Percentiles rank a stretch among this genome's conserved stretches.
These are phyloP conservation scores for Papiliotrema flavescens DNA, from an alignment of 1,284 basidiomycete genomes.

Conservation along the genomic window DNA sequence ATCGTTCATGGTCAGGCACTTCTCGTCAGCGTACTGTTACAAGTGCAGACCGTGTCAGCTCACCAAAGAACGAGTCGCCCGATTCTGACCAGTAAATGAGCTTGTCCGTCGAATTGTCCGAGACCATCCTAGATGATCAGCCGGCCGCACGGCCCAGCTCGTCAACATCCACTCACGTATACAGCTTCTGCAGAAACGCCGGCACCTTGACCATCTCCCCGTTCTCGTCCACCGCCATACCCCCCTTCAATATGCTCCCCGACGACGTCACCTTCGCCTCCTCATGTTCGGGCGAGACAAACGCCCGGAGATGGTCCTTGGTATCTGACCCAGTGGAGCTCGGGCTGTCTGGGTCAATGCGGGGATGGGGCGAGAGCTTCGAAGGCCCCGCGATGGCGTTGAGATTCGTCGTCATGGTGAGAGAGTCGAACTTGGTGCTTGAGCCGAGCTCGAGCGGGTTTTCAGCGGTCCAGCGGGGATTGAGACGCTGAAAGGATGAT, in stretches of 20 bases:
- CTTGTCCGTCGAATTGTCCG: conserved; percentile 73
- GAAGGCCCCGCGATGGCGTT: conserved; percentile 41
- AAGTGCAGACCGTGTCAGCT: conserved; percentile 26
- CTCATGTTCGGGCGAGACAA: too few relatives aligned
- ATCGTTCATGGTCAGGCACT: conserved; percentile 92
- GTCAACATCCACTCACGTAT: conserved; percentile 59
- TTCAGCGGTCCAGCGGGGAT: not conserved
- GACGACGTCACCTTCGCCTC: too few relatives aligned
- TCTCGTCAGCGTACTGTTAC: conserved; percentile 1
- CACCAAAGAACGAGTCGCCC: conserved; percentile 87
- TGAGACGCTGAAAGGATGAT: not conserved
- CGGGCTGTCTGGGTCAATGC: conserved; percentile 1
- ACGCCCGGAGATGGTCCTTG: conserved; percentile 8
- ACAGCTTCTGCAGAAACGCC: conserved; percentile 88
- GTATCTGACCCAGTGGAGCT: conserved; percentile 2
- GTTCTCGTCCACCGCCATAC: conserved; percentile 43
- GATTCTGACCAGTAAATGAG: conserved; percentile 86
- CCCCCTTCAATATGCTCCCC: conserved; percentile 21
- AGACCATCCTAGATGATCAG: conserved; percentile 70
- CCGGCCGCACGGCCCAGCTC: not conserved
- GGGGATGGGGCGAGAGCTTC: conserved; percentile 18
- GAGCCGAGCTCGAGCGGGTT: not conserved
- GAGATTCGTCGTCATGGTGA: conserved; percentile 38
- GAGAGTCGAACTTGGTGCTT: not conserved
- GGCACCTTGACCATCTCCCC: conserved; percentile 56